Evolutionary conservation across 768 basidiomycete species (phyloP), one percentile per base, ranked within the genome.

Genomic region (Boletus rubroflammeus): DNA sequence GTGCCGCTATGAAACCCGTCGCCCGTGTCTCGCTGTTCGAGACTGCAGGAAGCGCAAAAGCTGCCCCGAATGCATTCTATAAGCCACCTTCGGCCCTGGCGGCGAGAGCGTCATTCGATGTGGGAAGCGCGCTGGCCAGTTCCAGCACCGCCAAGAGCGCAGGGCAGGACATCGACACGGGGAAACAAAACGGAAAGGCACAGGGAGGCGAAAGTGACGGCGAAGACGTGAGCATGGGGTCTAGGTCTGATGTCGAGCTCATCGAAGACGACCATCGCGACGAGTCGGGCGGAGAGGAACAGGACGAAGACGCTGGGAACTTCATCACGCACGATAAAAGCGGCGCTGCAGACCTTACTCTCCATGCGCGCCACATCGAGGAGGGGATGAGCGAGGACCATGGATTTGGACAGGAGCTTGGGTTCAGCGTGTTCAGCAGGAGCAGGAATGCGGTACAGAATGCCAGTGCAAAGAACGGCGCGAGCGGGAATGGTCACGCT

Each of bases 41-140:
- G 7, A 76, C 78, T 2, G 49, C 62, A 2, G 75, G 76, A 17
- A 77, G 76, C 25, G 84, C 86, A 1, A 78, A 77, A 47, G 74
- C 73, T 31, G 75, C 78, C 9, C 76, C 74, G 23, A 89, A 88
- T 57, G 87, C 87, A 5, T 89, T 89, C 64, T 88, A 82, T 62
- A 75, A 78, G 35, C 85, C 83, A 0, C 78, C 81, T 4, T 58
- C 69, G 11, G 50, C 66, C 1, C 31, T 29, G 8, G 42, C 28
- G 5, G 34, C 26, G 15, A 55, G 21, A 19, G 17, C 23, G 6
- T 40, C 51, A 3, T 34, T 57, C 6, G 57, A 55, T 17, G 39
- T 36, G 35, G 54, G 41, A 10, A 49, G 51, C 8, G 42, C 28
- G 10, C 45, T 53, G 31, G 53, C 39, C 10, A 43, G 34, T 7